Evolutionary conservation across 306 rosid genomes (phyloP).

Genomic region (Vachellia pachyceras): DNA sequence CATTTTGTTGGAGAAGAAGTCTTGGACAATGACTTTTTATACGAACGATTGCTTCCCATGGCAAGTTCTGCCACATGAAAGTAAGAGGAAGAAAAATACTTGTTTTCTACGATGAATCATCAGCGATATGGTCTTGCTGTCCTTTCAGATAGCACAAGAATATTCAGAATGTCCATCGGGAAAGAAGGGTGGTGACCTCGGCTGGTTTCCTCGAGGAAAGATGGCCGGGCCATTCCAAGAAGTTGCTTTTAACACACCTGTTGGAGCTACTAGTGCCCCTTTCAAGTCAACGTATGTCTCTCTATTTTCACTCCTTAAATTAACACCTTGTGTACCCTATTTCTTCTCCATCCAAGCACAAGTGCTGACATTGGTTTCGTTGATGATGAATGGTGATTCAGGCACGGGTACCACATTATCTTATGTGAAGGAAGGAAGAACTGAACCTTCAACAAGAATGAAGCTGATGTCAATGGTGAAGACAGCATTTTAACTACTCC

Average conservation of each 20-base stretch:
- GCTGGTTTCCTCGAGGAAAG: conserved; percentile 99
- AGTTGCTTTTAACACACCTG: conserved; percentile 78
- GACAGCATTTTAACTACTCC: conserved; percentile 22
- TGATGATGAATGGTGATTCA: conserved; percentile 46
- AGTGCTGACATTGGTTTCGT: conserved; percentile 21
- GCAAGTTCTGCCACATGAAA: neutral
- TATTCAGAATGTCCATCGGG: conserved; percentile 98
- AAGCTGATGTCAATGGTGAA: conserved; percentile 33
- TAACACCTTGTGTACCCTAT: neutral
- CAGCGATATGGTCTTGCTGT: conserved; percentile 8
- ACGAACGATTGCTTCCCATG: neutral
- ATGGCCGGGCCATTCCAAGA: conserved; percentile 99
- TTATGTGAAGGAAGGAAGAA: conserved; percentile 91
- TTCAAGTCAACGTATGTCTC: conserved; percentile 87
- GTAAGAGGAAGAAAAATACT: neutral
- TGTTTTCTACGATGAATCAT: conserved; percentile 16
- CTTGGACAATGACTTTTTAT: neutral
- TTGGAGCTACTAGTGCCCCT: conserved; percentile 89
- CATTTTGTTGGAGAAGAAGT: conserved; percentile 20
- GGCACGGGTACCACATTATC: conserved; percentile 97
- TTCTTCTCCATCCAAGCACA: conserved; percentile 17
- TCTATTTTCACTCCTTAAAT: conserved; percentile 22
- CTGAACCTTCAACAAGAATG: conserved; percentile 44
- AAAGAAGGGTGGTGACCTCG: conserved; percentile 97
- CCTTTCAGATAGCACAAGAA: conserved; percentile 78